Base-by-base conservation (phyloP, 441 rosid genomes). In the Syzygium malaccense region DNA sequence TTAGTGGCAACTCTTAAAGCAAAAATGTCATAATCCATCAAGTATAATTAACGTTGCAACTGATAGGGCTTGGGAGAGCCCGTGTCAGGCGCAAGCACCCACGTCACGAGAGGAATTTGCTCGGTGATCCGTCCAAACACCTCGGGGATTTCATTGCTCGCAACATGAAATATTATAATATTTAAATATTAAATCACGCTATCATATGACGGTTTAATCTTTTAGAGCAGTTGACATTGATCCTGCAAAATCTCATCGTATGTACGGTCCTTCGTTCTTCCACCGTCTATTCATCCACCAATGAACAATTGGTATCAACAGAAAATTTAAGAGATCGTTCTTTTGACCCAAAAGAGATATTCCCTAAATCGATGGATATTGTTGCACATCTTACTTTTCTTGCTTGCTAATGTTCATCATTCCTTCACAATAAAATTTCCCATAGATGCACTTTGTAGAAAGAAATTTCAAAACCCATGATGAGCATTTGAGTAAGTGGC, bases 131-230 rank as follows among this genome's bases (percentile, higher is more conserved):
- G 0, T 9, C 20, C 2, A 64, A 64, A 64, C 2, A 18, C 0
- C 6, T 30, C 1, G 17, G 3, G 8, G 12, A 30, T 64, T 8
- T 17, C 1, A 4, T 64, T 64, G 12, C 10, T 64, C 6, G 1
- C 12, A 4, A 64, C 4, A 30, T 18, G 2, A 23, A 64, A 0
- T 17, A 64, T 7, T 7, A 8, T 0, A 62, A n/a, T 62, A n/a
- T 14, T 0, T 7, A 64, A 18, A 15, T 62, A 30, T 64, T 2
- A 64, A 64, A 0, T 0, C 0, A n/a, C 8, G 2, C 18, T 3
- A 14, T 17, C 20, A 54, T 54, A 5, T 54, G 7, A 17, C 7
- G 17, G 3, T 30, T 62, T 62, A n/a, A 0, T 12, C 15, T 13
- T 62, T 3, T 62, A 14, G 0, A 62, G 17, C 2, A n/a, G 2